Conservation (phyloP, 441 rosid species). For the Breynia disticha region DNA sequence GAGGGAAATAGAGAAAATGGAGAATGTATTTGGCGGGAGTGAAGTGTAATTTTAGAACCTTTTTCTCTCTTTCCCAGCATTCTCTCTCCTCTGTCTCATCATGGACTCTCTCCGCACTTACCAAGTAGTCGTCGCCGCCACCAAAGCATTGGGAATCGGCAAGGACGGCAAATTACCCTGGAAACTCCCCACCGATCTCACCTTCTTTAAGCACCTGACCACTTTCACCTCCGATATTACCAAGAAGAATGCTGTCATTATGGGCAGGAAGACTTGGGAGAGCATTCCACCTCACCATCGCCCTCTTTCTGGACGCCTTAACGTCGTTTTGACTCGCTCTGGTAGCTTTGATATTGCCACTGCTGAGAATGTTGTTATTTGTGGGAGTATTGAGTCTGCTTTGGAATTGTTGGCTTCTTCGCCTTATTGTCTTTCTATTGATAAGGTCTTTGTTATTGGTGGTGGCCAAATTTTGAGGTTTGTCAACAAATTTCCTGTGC, state of each 20-base stretch:
- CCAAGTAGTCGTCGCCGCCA: constrained; percentile 81
- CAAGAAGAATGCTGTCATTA: constrained; percentile 76
- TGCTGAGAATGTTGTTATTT: constrained; percentile 79
- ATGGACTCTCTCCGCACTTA: constrained; percentile 32
- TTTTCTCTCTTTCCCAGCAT: no score
- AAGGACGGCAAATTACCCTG: constrained; percentile 77
- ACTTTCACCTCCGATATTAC: constrained; percentile 38
- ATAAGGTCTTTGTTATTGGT: constrained; percentile 77
- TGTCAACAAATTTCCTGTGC: background rate
- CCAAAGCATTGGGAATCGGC: constrained; percentile 69
- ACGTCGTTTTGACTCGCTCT: constrained; percentile 81
- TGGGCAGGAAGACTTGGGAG: constrained; percentile 95
- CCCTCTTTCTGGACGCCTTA: constrained; percentile 79
- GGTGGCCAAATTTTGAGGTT: constrained; percentile 81
- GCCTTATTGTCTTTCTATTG: constrained; percentile 79
- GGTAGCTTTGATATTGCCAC: constrained; percentile 81
- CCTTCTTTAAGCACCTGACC: constrained; percentile 61
- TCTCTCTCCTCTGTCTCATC: no score
- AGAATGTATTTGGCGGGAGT: no score
- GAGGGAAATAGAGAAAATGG: no score
- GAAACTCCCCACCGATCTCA: constrained; percentile 69
- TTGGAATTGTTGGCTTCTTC: constrained; percentile 65
- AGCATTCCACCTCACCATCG: constrained; percentile 51
- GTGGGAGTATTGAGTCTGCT: constrained; percentile 73
- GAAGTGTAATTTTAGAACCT: no score